Percentiles rank a stretch among this genome's conserved stretches.
These are phyloP conservation scores for Zarea fungicola DNA, from an alignment of 2,329 filamentous ascomycete species.

Conservation along the genomic window DNA sequence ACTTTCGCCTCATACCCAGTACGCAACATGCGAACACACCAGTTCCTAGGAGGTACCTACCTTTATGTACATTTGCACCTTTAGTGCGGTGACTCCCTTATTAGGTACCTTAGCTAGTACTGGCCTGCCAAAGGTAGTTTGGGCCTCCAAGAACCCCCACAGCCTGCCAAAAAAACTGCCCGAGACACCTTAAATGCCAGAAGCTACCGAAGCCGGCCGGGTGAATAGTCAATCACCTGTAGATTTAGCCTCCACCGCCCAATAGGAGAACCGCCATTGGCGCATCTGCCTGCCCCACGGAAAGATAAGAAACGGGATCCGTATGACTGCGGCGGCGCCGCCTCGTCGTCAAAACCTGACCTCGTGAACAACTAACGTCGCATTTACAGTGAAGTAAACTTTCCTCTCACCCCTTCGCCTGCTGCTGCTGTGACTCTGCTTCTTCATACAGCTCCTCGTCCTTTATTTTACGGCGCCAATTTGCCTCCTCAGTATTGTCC, in stretches of 20 bases:
- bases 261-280: constrained; percentile 3
- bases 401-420: background rate
- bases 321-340: constrained; percentile 5
- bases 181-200: no score
- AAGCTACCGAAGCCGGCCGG: constrained; percentile 12
- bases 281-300: constrained; percentile 5
- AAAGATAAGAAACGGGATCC: constrained; percentile 9
- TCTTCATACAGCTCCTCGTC: no score
- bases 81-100: no score
- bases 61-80: no score
- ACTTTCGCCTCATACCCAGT: background rate
- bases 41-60: no score
- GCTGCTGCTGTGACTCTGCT: no score
- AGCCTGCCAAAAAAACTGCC: no score
- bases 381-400: background rate
- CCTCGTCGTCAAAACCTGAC: background rate
- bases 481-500: background rate
- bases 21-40: no score
- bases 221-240: background rate
- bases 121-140: no score
- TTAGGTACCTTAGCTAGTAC: no score
- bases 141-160: no score
- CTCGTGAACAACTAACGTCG: constrained; percentile 4
- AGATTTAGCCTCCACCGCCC: background rate
- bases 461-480: background rate